Conservation (phyloP, 306 rosid genomes). For the Medicago lupulina region DNA sequence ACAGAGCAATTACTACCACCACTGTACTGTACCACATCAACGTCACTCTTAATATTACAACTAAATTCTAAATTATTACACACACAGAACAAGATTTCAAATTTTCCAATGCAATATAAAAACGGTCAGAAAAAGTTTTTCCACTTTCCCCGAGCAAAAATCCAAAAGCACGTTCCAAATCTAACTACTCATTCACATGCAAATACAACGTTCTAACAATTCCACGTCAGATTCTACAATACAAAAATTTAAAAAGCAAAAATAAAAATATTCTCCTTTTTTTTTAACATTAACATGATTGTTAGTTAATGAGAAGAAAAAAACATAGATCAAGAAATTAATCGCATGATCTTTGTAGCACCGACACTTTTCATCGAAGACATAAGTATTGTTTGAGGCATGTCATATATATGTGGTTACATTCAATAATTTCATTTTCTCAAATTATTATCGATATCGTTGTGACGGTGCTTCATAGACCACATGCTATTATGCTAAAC, state of each 20-base stretch:
- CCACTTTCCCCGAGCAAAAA: conserved; percentile 33
- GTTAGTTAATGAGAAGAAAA: neutral
- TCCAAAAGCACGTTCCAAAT: conserved; percentile 31
- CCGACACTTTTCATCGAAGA: no score
- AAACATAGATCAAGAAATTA: neutral
- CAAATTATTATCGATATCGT: no score
- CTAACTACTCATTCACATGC: conserved; percentile 51
- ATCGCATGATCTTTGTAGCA: neutral
- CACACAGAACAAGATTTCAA: conserved; percentile 42
- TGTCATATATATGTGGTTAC: no score
- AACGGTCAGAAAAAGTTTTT: conserved; percentile 39
- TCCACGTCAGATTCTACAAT: conserved; percentile 34
- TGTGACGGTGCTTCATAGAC: no score
- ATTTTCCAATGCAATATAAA: conserved; percentile 34
- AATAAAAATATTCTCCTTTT: neutral
- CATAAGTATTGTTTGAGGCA: no score
- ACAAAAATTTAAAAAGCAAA: neutral
- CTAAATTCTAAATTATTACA: neutral
- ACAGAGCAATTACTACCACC: conserved; percentile 48
- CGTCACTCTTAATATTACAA: conserved; percentile 40
- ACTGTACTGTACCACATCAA: neutral
- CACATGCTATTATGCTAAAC: neutral
- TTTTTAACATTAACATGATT: neutral
- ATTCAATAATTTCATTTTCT: no score
- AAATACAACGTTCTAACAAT: conserved; percentile 27